These are phyloP conservation scores for Mycena metata DNA, from an alignment of 768 basidiomycete species.

Conservation along the genomic window DNA sequence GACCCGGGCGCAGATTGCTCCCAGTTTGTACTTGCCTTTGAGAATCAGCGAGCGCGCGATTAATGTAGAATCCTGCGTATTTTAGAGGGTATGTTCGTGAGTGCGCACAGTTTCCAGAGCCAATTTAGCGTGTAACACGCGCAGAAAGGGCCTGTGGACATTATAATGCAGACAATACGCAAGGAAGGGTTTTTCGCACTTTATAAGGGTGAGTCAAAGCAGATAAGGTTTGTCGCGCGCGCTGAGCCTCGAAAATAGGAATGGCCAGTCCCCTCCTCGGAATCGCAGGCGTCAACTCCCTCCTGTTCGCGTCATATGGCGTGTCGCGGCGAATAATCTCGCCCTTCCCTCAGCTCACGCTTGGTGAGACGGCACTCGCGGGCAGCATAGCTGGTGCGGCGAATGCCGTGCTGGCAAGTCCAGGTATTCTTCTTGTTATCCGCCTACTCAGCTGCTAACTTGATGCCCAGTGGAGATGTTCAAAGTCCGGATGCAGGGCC, in stretches of 20 bases:
- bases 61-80: not conserved
- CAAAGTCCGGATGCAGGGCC: constrained; percentile 98
- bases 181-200: constrained; percentile 95
- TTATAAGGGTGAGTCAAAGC: constrained; percentile 81
- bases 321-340: constrained; percentile 85
- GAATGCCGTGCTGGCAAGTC: constrained; percentile 92
- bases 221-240: too few species aligned
- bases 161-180: constrained; percentile 81
- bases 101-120: constrained; percentile 43
- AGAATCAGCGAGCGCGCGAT: too few species aligned
- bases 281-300: constrained; percentile 95
- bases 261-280: constrained; percentile 94
- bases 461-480: constrained; percentile 88
- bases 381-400: constrained; percentile 94
- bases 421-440: constrained; percentile 60
- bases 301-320: constrained; percentile 94
- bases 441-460: not conserved
- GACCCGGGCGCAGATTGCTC: constrained; percentile 89
- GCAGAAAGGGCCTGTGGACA: constrained; percentile 96
- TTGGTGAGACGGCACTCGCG: constrained; percentile 85
- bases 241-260: constrained; percentile 58
- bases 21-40: constrained; percentile 64
- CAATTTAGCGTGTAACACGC: not conserved
- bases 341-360: constrained; percentile 87
- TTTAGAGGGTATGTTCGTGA: constrained; percentile 89